These are phyloP conservation scores for Alternaria incomplexa DNA, from an alignment of 2,329 filamentous ascomycete genomes.

Conservation along the genomic window DNA sequence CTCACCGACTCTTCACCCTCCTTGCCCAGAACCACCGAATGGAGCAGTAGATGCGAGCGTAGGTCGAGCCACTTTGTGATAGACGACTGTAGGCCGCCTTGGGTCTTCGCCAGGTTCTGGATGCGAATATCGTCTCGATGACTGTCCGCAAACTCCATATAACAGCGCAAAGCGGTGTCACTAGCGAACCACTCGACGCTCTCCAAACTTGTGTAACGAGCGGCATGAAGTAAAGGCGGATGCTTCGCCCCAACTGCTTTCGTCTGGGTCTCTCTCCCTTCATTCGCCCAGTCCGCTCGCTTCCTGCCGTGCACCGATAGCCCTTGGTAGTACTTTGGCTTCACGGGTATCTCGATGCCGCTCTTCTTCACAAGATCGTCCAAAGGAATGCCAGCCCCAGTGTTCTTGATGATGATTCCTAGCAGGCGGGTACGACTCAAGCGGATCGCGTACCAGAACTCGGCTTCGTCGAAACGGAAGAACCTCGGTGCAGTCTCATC, in stretches of 20 bases:
- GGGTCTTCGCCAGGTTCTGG: conserved; percentile 64
- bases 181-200: conserved; percentile 79
- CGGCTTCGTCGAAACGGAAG: conserved; percentile 20
- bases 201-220: conserved; percentile 64
- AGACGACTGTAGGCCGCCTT: conserved; percentile 68
- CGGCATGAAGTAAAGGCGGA: conserved; percentile 68
- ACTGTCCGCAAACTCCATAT: conserved; percentile 70
- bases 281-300: conserved; percentile 69
- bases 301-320: conserved; percentile 71
- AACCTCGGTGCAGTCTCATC: background rate
- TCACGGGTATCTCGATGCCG: conserved; percentile 67
- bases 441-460: conserved; percentile 48
- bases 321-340: conserved; percentile 77
- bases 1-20: conserved; percentile 53
- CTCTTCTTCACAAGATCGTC: conserved; percentile 69
- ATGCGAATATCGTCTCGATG: conserved; percentile 68
- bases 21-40: conserved; percentile 59
- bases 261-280: conserved; percentile 13
- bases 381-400: conserved; percentile 73
- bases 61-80: conserved; percentile 65
- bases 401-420: conserved; percentile 67
- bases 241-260: conserved; percentile 13
- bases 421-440: conserved; percentile 63
- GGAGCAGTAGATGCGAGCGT: conserved; percentile 61
- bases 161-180: conserved; percentile 70